Base-by-base conservation (phyloP, 2,329 filamentous ascomycete species). In the Xylariales sp. region DNA sequence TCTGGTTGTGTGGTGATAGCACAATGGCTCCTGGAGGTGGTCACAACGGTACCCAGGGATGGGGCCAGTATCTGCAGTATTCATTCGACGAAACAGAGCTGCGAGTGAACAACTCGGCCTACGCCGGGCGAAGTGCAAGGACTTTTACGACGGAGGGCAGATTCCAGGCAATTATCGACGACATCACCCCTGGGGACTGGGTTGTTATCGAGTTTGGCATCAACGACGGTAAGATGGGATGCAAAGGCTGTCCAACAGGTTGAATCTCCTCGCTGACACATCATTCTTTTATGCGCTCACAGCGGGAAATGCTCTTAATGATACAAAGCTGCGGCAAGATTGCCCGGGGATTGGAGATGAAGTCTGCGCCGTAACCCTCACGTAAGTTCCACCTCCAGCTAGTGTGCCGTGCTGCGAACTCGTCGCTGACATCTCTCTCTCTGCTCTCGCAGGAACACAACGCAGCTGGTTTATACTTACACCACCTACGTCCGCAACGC, bases 201-300 rank as follows among this genome's bases (percentile, higher is more conserved):
- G 72, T 76, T 3, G 60, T 78, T 41, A 76, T 79, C 36, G 74
- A 78, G 44, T 78, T 79, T 50, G 74, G 75, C 0, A 74, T 78
- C 60, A 79, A 79, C 48, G 75, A 78, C 45, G 73, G 72, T 20
- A 69, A 69, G 15, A n/a, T n/a, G n/a, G n/a, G n/a, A n/a, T n/a
- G n/a, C n/a, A n/a, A n/a, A n/a, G n/a, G n/a, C n/a, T n/a, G n/a
- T n/a, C n/a, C n/a, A n/a, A n/a, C n/a, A n/a, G n/a, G n/a, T n/a
- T n/a, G n/a, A n/a, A n/a, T n/a, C n/a, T n/a, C n/a, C n/a, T n/a
- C n/a, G n/a, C n/a, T n/a, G n/a, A n/a, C n/a, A n/a, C n/a, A n/a
- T n/a, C n/a, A n/a, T n/a, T n/a, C n/a, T n/a, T n/a, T n/a, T n/a
- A n/a, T n/a, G n/a, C n/a, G n/a, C n/a, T n/a, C n/a, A n/a, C n/a